Conservation (phyloP, 345 rosid genomes). For the Moricandia moricandioides region DNA sequence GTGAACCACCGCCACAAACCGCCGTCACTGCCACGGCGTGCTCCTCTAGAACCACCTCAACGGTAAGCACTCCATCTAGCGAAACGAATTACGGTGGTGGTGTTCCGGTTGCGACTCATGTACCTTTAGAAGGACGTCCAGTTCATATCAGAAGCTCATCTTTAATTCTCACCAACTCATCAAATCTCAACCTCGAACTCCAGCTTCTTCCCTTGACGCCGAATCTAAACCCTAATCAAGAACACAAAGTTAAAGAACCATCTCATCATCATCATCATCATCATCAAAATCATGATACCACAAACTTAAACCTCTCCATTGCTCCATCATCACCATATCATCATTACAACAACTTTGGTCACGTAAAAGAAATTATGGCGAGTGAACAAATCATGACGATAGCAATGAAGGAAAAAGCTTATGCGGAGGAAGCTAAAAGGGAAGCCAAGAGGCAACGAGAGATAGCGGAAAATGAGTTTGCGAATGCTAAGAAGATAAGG, state of each 20-base stretch:
- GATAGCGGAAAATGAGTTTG: slow-evolving; percentile 73
- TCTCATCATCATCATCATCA: slow-evolving; percentile 15
- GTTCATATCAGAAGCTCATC: slow-evolving; percentile 16
- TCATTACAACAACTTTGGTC: slow-evolving; percentile 28
- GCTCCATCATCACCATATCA: slow-evolving; percentile 42
- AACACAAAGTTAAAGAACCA: slow-evolving; percentile 11
- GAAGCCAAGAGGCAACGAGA: slow-evolving; percentile 70
- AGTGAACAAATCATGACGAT: slow-evolving; percentile 49
- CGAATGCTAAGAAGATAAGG: slow-evolving; percentile 66
- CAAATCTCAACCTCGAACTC: slow-evolving; percentile 63
- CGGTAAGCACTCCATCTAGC: slow-evolving; percentile 72
- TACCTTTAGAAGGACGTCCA: slow-evolving; percentile 31
- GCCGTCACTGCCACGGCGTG: slow-evolving; percentile 46
- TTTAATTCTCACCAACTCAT: slow-evolving; percentile 10
- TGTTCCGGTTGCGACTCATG: slow-evolving; percentile 27
- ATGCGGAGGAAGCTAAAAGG: slow-evolving; percentile 66
- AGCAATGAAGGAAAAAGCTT: slow-evolving; percentile 62
- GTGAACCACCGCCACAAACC: slow-evolving; percentile 42
- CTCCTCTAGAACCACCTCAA: slow-evolving; percentile 70
- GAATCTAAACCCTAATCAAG: slow-evolving; percentile 27
- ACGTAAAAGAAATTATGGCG: slow-evolving; percentile 48
- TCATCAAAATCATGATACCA: slow-evolving; percentile 19
- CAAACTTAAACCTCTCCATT: slow-evolving; percentile 70
- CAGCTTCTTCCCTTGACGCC: slow-evolving; percentile 56
- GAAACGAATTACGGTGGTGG: slow-evolving; percentile 56